These are phyloP conservation scores for Quercus phellos DNA, from an alignment of 331 rosid species.

Conservation along the genomic window DNA sequence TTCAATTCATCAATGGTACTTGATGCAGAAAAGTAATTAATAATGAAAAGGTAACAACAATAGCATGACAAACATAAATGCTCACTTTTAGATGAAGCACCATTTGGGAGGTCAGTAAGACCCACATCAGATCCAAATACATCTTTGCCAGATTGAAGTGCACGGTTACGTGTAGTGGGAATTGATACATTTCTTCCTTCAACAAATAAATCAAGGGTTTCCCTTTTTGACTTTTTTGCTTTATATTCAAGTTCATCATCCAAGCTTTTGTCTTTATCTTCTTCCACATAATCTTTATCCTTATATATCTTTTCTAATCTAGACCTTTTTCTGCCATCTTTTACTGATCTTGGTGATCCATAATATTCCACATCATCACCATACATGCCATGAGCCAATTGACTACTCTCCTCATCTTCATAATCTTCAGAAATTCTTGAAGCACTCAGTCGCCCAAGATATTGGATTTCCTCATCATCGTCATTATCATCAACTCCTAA, in stretches of 20 bases:
- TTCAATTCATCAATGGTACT: background rate
- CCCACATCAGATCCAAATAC: conserved; percentile 21
- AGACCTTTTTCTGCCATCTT: conserved; percentile 23
- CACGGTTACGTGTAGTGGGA: conserved; percentile 32
- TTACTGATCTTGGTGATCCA: conserved; percentile 14
- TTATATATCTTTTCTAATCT: conserved; percentile 22
- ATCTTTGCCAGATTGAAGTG: conserved; percentile 38
- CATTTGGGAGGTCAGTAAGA: conserved; percentile 23
- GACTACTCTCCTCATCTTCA: conserved; percentile 5
- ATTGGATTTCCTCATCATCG: conserved; percentile 6
- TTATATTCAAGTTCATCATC: conserved; percentile 35
- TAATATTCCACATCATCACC: background rate
- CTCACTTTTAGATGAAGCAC: conserved; percentile 27
- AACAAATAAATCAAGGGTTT: conserved; percentile 22
- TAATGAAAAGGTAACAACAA: background rate
- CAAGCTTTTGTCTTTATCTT: conserved; percentile 28
- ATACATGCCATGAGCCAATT: background rate
- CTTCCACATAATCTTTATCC: conserved; percentile 40
- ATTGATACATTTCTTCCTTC: conserved; percentile 17
- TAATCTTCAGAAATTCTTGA: conserved; percentile 9
- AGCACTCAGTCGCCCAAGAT: background rate
- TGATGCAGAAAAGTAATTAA: background rate
- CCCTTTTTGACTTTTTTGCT: conserved; percentile 33
- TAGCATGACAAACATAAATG: background rate
- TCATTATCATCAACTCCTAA: background rate